phyloP scores from a whole-genome alignment of 768 basidiomycete species.

The Suillus variegatus region DNA sequence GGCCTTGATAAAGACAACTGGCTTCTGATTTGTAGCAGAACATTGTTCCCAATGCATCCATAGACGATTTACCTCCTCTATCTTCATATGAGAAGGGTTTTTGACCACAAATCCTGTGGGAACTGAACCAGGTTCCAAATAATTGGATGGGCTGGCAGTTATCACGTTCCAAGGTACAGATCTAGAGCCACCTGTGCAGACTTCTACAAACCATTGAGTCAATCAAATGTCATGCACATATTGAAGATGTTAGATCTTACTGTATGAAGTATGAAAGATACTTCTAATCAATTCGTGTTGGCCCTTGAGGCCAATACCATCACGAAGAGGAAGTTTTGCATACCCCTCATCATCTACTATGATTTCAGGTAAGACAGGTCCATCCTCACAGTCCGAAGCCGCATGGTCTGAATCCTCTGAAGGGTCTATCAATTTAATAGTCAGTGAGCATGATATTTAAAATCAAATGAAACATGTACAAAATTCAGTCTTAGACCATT shows the following conservation, averaged over 20 bases:
- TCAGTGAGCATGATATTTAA: no score
- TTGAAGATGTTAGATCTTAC: background rate
- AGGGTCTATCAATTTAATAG: background rate
- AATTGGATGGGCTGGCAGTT: background rate
- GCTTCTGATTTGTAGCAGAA: background rate
- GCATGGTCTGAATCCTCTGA: constrained; percentile 5
- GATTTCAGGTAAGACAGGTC: background rate
- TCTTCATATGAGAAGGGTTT: background rate
- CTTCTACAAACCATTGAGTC: background rate
- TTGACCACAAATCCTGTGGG: background rate
- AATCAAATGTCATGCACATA: background rate
- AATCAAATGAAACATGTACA: background rate
- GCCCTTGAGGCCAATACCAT: background rate
- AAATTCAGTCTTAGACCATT: background rate
- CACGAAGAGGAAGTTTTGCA: background rate
- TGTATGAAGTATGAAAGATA: background rate
- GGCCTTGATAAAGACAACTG: background rate
- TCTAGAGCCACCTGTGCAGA: background rate
- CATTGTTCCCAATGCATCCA: background rate
- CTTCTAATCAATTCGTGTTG: constrained; percentile 1
- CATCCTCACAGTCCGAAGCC: background rate
- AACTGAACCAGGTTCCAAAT: background rate
- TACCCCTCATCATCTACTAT: background rate
- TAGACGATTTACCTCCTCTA: background rate
- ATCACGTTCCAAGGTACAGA: background rate